phyloP scores from a whole-genome alignment of 2,329 filamentous ascomycete species.

The Trichoderma gracile region DNA sequence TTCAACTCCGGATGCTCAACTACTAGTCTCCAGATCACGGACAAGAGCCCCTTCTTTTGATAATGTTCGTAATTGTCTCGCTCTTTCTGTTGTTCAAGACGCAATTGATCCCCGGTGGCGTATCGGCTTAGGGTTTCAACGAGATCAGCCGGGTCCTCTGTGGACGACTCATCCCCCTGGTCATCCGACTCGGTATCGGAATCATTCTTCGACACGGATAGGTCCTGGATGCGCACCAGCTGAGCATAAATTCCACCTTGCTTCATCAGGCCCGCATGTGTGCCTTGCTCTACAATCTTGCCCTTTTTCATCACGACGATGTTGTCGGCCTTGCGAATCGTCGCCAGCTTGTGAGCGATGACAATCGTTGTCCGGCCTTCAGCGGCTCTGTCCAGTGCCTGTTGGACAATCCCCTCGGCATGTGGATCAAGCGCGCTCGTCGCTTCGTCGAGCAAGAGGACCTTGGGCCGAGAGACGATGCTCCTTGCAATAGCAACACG shows the following conservation, averaged over 20 bases:
- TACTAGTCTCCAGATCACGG: slow-evolving; percentile 39
- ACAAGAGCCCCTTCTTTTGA: slow-evolving; percentile 38
- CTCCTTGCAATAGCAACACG: slow-evolving; percentile 59
- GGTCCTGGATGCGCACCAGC: slow-evolving; percentile 48
- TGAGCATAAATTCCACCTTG: slow-evolving; percentile 51
- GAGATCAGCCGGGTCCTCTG: slow-evolving; percentile 29
- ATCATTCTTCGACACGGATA: slow-evolving; percentile 34
- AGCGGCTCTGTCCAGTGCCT: slow-evolving; percentile 54
- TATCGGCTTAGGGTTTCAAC: slow-evolving; percentile 39
- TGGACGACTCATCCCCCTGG: slow-evolving; percentile 29
- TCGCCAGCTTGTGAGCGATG: slow-evolving; percentile 60
- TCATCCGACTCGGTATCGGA: slow-evolving; percentile 32
- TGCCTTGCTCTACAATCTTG: slow-evolving; percentile 58
- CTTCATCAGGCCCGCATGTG: slow-evolving; percentile 53
- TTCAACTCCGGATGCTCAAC: slow-evolving; percentile 42
- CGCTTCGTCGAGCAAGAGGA: slow-evolving; percentile 67
- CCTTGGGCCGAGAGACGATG: slow-evolving; percentile 46
- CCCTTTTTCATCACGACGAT: slow-evolving; percentile 64
- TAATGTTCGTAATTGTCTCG: slow-evolving; percentile 38
- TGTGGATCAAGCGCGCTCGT: slow-evolving; percentile 55
- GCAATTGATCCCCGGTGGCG: slow-evolving; percentile 34
- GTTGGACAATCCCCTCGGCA: slow-evolving; percentile 52
- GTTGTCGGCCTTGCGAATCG: slow-evolving; percentile 60
- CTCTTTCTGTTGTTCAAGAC: slow-evolving; percentile 39
- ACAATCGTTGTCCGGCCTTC: slow-evolving; percentile 61